A percentile compares a stretch with the other conserved stretches of the same genome.
Conservation (phyloP, 1,139 yeast species). For the Suhomyces anneliseae region DNA sequence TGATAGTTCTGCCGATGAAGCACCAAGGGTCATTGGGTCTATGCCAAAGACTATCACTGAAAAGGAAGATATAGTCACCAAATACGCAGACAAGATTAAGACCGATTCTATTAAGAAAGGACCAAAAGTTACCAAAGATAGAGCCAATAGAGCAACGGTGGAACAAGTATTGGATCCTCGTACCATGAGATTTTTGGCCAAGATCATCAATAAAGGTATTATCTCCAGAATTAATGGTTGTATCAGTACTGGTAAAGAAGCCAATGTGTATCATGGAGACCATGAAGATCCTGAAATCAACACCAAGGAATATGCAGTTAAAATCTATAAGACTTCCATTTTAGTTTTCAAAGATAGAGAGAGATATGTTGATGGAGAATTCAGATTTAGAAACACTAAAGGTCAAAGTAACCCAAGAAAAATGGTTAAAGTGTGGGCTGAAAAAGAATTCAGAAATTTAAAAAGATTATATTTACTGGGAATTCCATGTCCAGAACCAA, state of each 20-base stretch:
- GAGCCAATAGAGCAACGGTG: conserved; percentile 92
- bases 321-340: conserved; percentile 94
- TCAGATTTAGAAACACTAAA: conserved; percentile 80
- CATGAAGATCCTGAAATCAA: conserved; percentile 53
- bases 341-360: conserved; percentile 95
- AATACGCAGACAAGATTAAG: conserved; percentile 63
- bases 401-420: conserved; percentile 90
- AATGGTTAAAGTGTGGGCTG: conserved; percentile 99
- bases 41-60: conserved; percentile 32
- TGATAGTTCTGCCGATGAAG: conserved; percentile 5
- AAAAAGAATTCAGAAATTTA: conserved; percentile 90
- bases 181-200: conserved; percentile 78
- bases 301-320: conserved; percentile 73
- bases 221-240: conserved; percentile 90
- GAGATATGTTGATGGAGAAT: conserved; percentile 95
- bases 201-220: conserved; percentile 78
- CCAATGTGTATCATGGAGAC: conserved; percentile 93
- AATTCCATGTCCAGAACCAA: conserved; percentile 90
- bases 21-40: conserved; percentile 6
- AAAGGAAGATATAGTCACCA: conserved; percentile 60
- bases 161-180: conserved; percentile 96
- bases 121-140: conserved; percentile 65
- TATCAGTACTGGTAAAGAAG: conserved; percentile 95
- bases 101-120: conserved; percentile 60
- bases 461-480: conserved; percentile 77